Percentiles rank a stretch among this genome's conserved stretches.
phyloP scores from a whole-genome alignment of 306 rosid species.

The Vachellia collinsii region DNA sequence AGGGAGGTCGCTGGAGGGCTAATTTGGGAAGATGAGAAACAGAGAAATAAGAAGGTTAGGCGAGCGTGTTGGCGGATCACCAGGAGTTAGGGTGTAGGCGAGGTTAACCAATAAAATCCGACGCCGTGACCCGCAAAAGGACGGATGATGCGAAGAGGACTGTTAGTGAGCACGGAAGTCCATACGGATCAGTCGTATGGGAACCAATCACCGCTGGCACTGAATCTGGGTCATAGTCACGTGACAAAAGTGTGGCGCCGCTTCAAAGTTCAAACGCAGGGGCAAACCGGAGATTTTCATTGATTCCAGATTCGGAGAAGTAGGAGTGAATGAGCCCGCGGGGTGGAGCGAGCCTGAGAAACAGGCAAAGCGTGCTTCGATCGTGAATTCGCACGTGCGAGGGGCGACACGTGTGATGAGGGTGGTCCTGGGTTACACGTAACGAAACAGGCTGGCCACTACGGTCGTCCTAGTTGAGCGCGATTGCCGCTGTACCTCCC shows the following conservation, averaged over 20 bases:
- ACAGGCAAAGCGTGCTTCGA: neutral
- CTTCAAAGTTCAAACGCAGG: neutral
- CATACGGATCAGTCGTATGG: conserved; percentile 4
- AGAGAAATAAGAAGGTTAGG: neutral
- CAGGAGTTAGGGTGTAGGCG: neutral
- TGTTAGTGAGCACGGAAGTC: conserved; percentile 3
- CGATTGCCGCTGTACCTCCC: neutral
- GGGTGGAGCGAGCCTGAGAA: neutral
- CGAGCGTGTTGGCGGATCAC: neutral
- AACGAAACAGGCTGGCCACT: neutral
- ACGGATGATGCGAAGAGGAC: neutral
- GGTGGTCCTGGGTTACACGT: neutral
- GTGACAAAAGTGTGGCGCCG: conserved; percentile 10
- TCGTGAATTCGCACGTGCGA: neutral
- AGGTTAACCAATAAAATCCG: neutral
- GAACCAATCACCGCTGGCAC: conserved; percentile 2
- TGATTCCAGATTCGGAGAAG: neutral
- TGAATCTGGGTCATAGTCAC: neutral
- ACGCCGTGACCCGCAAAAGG: neutral
- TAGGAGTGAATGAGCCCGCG: neutral
- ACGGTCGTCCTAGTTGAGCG: neutral
- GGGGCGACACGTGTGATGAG: neutral
- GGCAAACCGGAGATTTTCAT: neutral
- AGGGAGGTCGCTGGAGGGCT: neutral
- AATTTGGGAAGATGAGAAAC: conserved; percentile 13